These are phyloP conservation scores for Holtermannia corniformis DNA, from an alignment of 768 basidiomycete genomes.

Conservation along the genomic window DNA sequence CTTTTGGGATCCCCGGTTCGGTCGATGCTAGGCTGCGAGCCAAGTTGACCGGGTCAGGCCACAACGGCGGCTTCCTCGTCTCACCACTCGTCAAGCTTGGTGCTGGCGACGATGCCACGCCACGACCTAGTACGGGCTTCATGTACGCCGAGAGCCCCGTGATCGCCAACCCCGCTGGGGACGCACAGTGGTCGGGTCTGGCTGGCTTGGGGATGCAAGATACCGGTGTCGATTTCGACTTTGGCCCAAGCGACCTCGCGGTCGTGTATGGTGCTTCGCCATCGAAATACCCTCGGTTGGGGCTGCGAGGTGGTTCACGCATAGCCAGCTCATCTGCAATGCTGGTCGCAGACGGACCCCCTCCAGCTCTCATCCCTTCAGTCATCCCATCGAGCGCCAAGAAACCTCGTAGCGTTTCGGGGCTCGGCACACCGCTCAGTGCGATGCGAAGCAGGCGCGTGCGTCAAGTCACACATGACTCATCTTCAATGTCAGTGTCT, in stretches of 20 bases:
- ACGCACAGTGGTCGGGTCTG: neutral
- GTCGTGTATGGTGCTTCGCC: conserved; percentile 7
- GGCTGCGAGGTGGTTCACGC: neutral
- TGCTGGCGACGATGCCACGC: too few species aligned
- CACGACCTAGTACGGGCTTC: neutral
- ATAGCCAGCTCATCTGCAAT: conserved; percentile 5
- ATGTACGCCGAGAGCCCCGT: neutral
- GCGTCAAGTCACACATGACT: conserved; percentile 19
- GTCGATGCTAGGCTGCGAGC: conserved; percentile 24
- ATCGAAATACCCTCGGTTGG: neutral
- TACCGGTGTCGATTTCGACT: conserved; percentile 1
- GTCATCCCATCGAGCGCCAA: conserved; percentile 5
- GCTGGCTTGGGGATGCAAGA: conserved; percentile 11
- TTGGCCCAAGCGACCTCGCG: too few species aligned
- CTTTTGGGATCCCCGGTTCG: conserved; percentile 2
- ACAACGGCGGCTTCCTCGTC: conserved; percentile 30
- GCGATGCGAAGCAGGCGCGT: conserved; percentile 17
- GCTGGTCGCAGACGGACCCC: neutral
- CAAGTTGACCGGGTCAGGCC: conserved; percentile 27
- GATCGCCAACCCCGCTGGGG: conserved; percentile 8
- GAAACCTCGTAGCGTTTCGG: conserved; percentile 8
- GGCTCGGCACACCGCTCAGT: conserved; percentile 14
- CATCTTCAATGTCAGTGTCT: conserved; percentile 13
- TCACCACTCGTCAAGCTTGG: conserved; percentile 7
- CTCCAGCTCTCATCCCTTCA: neutral